Evolutionary conservation across 1,284 basidiomycete genomes (phyloP).

Genomic region (Microbotryum saponariae): DNA sequence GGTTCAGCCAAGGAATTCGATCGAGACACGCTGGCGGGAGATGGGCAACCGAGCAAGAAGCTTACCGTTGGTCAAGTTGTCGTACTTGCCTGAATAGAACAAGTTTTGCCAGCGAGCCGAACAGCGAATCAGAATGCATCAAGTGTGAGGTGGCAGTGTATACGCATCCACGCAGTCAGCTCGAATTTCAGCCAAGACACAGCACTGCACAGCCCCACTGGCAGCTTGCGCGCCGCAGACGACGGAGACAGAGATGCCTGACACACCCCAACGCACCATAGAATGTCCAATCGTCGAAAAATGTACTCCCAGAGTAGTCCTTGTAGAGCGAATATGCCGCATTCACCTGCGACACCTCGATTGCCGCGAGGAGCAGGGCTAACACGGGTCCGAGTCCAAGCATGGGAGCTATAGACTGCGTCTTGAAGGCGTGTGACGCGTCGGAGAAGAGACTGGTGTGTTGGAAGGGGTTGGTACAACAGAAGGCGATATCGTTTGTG

Average conservation of each 20-base stretch:
- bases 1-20: not conserved
- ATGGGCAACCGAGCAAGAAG: not conserved
- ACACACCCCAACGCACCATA: slow-evolving; percentile 13
- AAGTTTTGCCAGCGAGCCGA: not conserved
- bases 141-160: too few species aligned
- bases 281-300: slow-evolving; percentile 23
- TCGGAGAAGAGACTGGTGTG: too few species aligned
- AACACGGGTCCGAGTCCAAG: too few species aligned
- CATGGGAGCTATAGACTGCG: too few species aligned
- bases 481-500: too few species aligned
- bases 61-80: slow-evolving; percentile 21
- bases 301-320: slow-evolving; percentile 4
- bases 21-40: not conserved
- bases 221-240: not conserved
- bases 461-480: too few species aligned
- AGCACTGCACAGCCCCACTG: not conserved
- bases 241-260: not conserved
- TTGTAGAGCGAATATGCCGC: slow-evolving; percentile 1
- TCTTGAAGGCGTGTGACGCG: too few species aligned
- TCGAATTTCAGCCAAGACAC: not conserved
- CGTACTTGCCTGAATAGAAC: slow-evolving; percentile 17
- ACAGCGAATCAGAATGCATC: not conserved
- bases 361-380: too few species aligned
- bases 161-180: too few species aligned
- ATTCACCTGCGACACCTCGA: too few species aligned